Evolutionary conservation across 768 basidiomycete species (phyloP).

Genomic region (Rhizopogon vinicolor): DNA sequence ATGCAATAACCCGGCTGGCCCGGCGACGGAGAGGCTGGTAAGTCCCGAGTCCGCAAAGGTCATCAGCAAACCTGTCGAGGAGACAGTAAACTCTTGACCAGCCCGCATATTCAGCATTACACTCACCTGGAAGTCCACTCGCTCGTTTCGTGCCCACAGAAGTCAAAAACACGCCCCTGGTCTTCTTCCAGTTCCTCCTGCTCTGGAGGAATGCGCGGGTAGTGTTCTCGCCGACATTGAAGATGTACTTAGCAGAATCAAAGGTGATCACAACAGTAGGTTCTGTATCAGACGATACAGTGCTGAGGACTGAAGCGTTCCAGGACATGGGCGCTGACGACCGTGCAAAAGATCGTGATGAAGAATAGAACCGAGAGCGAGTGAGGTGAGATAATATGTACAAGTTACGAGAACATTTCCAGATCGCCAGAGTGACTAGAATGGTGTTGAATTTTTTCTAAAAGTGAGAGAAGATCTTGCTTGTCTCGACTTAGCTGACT

Average conservation of each 20-base stretch:
- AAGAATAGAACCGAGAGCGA: neutral
- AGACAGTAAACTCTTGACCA: neutral
- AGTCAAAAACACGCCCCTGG: conserved; percentile 70
- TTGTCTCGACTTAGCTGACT: too few relatives aligned
- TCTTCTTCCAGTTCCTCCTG: conserved; percentile 57
- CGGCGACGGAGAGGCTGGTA: conserved; percentile 53
- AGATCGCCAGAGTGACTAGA: neutral
- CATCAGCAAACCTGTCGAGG: conserved; percentile 64
- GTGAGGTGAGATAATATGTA: neutral
- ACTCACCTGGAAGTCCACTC: conserved; percentile 70
- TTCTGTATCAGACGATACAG: conserved; percentile 72
- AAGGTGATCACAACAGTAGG: conserved; percentile 74
- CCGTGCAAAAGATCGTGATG: neutral
- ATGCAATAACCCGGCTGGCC: conserved; percentile 72
- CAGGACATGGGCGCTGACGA: conserved; percentile 45
- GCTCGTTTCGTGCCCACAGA: conserved; percentile 56
- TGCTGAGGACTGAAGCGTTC: conserved; percentile 56
- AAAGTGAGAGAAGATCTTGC: too few relatives aligned
- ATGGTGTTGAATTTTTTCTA: too few relatives aligned
- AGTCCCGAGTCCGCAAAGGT: conserved; percentile 70
- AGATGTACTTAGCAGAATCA: conserved; percentile 77
- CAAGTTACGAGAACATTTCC: neutral
- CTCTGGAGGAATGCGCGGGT: conserved; percentile 71
- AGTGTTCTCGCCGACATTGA: conserved; percentile 84
- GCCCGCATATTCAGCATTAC: neutral